A percentile compares a stretch with the other conserved stretches of the same genome.
Conservation (phyloP, 108 stramenopile species). For the Discostella stelligeroides region DNA sequence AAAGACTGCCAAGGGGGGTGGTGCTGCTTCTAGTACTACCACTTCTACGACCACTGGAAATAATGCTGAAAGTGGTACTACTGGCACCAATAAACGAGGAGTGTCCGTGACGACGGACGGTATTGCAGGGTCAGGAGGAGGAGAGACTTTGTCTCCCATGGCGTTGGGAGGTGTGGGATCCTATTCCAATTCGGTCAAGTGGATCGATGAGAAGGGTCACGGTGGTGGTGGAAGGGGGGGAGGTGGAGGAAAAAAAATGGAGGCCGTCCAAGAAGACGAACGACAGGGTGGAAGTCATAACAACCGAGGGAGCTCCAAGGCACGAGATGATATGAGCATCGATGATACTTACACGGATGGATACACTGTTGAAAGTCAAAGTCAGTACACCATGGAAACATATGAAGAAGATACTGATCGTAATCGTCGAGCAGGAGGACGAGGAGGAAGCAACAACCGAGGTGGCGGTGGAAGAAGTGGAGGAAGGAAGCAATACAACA, state of each 20-base stretch:
- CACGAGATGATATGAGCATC: constrained; percentile 35
- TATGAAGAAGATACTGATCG: constrained; percentile 46
- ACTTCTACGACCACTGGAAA: no score
- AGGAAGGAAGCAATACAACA: no score
- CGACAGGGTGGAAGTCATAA: not conserved
- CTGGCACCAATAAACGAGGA: no score
- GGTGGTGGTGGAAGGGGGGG: no score
- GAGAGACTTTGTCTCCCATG: constrained; percentile 17
- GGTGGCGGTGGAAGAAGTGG: no score
- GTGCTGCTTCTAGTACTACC: no score
- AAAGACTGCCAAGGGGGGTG: not conserved
- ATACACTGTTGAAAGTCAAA: constrained; percentile 60
- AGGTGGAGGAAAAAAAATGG: constrained; percentile 11
- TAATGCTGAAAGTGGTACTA: no score
- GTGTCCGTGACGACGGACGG: no score
- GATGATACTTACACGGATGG: constrained; percentile 58
- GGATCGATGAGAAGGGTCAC: constrained; percentile 58
- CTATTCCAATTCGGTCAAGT: constrained; percentile 64
- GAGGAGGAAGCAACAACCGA: no score
- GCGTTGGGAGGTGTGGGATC: constrained; percentile 12
- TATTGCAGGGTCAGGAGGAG: no score
- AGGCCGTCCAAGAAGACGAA: constrained; percentile 17
- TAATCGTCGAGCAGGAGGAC: no score
- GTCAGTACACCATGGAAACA: constrained; percentile 58
- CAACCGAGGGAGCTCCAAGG: constrained; percentile 6